A percentile compares a stretch with the other conserved stretches of the same genome.
Evolutionary conservation across 2,329 filamentous ascomycete species (phyloP).

Genomic region (Boeremia exigua): DNA sequence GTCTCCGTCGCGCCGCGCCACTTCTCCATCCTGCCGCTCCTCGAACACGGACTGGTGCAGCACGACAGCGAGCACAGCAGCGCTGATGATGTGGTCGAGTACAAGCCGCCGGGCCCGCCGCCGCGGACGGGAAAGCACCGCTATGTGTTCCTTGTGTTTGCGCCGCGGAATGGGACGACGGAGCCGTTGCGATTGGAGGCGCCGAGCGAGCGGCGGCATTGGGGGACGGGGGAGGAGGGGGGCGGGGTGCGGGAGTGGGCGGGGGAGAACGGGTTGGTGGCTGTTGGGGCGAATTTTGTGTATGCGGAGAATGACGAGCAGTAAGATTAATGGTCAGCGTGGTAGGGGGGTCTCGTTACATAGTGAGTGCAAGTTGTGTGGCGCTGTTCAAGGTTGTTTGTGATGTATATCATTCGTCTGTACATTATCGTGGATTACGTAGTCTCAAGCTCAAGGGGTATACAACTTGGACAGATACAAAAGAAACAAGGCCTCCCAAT

Average conservation of each 20-base stretch:
- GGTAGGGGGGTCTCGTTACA: no score
- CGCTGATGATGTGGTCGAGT: conserved; percentile 53
- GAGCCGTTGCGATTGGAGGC: conserved; percentile 51
- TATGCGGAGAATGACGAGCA: conserved; percentile 58
- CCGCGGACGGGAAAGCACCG: conserved; percentile 63
- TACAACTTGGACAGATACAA: conserved; percentile 9
- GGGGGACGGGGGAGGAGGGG: conserved; percentile 59
- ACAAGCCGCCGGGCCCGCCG: conserved; percentile 62
- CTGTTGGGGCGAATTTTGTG: conserved; percentile 56
- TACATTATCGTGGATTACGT: conserved; percentile 8
- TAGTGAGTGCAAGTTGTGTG: no score
- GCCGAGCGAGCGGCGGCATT: conserved; percentile 60
- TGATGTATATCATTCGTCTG: not conserved
- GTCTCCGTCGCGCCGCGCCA: conserved; percentile 35
- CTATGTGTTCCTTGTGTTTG: conserved; percentile 63
- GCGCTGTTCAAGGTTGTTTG: no score
- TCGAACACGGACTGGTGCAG: conserved; percentile 25
- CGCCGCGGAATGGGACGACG: conserved; percentile 52
- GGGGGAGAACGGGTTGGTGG: conserved; percentile 53
- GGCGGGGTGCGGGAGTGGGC: conserved; percentile 61
- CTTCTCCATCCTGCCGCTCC: conserved; percentile 35
- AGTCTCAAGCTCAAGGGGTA: conserved; percentile 15
- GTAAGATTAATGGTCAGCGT: conserved; percentile 23
- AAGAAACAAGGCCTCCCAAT: not conserved
- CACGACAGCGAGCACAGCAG: conserved; percentile 15